Percentiles rank a stretch among this genome's conserved stretches.
Conservation (phyloP, 495 filamentous ascomycete genomes). For the Penicillium lagena region DNA sequence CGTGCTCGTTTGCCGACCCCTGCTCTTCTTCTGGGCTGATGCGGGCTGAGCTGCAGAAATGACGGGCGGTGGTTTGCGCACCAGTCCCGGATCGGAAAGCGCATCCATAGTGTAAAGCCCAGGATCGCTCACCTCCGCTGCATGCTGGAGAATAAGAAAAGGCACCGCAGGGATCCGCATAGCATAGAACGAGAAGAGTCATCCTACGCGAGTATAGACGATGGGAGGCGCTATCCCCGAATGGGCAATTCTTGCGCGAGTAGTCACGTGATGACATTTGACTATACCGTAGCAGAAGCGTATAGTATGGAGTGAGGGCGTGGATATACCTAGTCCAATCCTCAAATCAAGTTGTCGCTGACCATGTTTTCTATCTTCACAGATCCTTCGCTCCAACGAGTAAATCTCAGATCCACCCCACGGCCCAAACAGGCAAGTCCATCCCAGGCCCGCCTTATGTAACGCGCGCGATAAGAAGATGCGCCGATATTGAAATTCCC, state of each 20-base stretch:
- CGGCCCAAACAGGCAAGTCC: slow-evolving; percentile 15
- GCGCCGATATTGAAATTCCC: slow-evolving; percentile 8
- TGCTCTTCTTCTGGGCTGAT: slow-evolving; percentile 12
- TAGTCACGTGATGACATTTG: slow-evolving; percentile 11
- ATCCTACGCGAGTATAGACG: no score
- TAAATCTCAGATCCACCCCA: no score
- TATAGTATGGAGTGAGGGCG: background rate
- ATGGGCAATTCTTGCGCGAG: slow-evolving; percentile 8
- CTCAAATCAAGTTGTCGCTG: no score
- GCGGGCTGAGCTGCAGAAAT: background rate
- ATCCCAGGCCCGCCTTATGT: slow-evolving; percentile 4
- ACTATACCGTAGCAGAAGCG: background rate
- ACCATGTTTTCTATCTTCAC: no score
- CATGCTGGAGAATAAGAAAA: no score
- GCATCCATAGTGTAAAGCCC: slow-evolving; percentile 5
- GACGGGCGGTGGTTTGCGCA: background rate
- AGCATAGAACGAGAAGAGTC: no score
- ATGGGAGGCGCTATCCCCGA: slow-evolving; percentile 6
- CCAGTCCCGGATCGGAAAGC: slow-evolving; percentile 7
- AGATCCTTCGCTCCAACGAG: no score
- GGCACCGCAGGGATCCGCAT: no score
- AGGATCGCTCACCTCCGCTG: no score
- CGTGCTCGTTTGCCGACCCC: slow-evolving; percentile 25
- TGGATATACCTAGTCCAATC: no score
- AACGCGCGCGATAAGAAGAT: slow-evolving; percentile 7